Evolutionary conservation across 805 yeast genomes (phyloP), one percentile per base, ranked within the genome.

Genomic region (Jamesozyma lodderae): DNA sequence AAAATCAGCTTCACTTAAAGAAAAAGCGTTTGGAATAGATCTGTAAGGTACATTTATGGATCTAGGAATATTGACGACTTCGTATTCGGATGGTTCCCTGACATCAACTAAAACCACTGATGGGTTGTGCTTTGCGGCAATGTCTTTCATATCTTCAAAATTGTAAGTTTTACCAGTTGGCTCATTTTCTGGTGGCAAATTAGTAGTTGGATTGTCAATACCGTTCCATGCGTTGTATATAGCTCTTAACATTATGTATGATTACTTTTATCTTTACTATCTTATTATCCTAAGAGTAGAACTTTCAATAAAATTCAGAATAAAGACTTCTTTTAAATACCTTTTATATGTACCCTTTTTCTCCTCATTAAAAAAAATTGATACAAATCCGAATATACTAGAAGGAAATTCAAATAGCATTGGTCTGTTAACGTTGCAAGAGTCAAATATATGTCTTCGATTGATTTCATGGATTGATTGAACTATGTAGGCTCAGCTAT

Each of bases 31-130:
- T 1, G 95, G 96, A 26, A 83, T 72, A 3, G 88, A 73, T 53
- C 79, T 83, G 66, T 74, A 81, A 6, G 96, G 95, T 42, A 87
- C 72, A 55, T 87, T 87, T 41, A 82, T 58, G 11, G 95, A 81
- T n/a, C 76, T 72, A 13, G 94, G 94, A 44, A 87, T 82, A 53
- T 72, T 77, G 25, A 94, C 95, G 24, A 63, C 65, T 16, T 46
- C 41, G 53, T 57, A 77, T 62, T 87, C 96, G 31, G 70, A 71
- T 6, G 94, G 94, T 63, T 87, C 96, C 55, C 96, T 75, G 20
- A 81, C 95, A 54, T 87, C 96, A 15, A 86, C 75, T 25, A 86
- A 62, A 15, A 81, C 70, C 8, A 68, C 56, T 13, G 68, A 63
- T 18, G 73, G 67, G 35, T 62, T 64, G 1, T 67, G 67, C 23